These are phyloP conservation scores for Candolleomyces aberdarensis DNA, from an alignment of 768 basidiomycete genomes.

Conservation along the genomic window DNA sequence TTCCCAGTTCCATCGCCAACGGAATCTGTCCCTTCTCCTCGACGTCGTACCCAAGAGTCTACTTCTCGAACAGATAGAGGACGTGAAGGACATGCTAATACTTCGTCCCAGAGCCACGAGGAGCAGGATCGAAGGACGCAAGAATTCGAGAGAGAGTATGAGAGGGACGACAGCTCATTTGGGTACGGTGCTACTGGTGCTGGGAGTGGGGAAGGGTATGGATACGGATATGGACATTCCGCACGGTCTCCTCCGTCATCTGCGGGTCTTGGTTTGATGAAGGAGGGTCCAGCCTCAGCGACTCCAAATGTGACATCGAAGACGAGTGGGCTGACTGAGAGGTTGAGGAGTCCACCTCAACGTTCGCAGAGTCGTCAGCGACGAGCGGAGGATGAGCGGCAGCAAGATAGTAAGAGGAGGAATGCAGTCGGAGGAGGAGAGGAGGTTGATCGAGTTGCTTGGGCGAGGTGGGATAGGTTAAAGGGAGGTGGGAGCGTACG, in stretches of 20 bases:
- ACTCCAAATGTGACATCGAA: too few relatives aligned
- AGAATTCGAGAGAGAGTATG: slow-evolving; percentile 24
- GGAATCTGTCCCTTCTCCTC: not conserved
- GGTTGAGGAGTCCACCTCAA: not conserved
- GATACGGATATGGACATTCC: not conserved
- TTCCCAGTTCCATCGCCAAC: not conserved
- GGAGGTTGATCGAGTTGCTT: slow-evolving; percentile 32
- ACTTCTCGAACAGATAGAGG: not conserved
- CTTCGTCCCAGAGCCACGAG: not conserved
- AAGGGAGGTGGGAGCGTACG: slow-evolving; percentile 12
- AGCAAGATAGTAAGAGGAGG: not conserved
- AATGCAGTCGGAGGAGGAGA: not conserved
- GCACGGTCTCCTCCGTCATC: too few relatives aligned
- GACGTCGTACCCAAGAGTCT: not conserved
- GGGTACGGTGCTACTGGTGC: slow-evolving; percentile 9
- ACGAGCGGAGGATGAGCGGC: too few relatives aligned
- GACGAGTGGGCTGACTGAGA: not conserved
- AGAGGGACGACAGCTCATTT: slow-evolving; percentile 15
- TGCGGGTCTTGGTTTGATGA: too few relatives aligned
- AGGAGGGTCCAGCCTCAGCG: too few relatives aligned
- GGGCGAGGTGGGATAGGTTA: slow-evolving; percentile 44
- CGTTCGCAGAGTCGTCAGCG: too few relatives aligned
- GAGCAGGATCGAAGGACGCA: slow-evolving; percentile 9
- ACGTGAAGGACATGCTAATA: not conserved
- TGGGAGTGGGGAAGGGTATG: not conserved